phyloP scores from a whole-genome alignment of 208 protist species.

The Leishmania tarentolae region DNA sequence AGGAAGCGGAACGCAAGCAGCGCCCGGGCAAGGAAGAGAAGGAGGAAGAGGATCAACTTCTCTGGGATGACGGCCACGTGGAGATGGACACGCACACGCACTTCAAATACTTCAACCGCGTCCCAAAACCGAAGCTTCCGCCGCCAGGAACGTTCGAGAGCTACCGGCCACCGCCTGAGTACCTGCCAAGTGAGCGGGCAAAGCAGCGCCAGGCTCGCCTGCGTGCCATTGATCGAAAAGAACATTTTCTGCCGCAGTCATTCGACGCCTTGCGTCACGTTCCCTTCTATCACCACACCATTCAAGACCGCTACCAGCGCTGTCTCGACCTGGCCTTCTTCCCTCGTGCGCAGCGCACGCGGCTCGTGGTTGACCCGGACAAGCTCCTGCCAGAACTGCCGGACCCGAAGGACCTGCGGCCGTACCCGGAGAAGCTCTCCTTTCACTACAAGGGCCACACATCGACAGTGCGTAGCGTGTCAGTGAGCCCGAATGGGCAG shows the following conservation, averaged over 20 bases:
- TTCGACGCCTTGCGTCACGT: constrained; percentile 95
- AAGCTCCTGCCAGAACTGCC: constrained; percentile 98
- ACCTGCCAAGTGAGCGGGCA: constrained; percentile 94
- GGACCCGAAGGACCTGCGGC: constrained; percentile 96
- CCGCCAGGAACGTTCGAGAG: constrained; percentile 96
- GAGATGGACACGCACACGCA: constrained; percentile 89
- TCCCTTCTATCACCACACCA: constrained; percentile 94
- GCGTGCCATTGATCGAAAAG: constrained; percentile 90
- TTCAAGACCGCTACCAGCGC: constrained; percentile 98
- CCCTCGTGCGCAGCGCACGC: constrained; percentile 91
- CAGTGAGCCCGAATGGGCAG: constrained; percentile 96
- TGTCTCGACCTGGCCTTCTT: constrained; percentile 99
- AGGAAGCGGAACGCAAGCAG: constrained; percentile 46
- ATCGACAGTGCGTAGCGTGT: constrained; percentile 91
- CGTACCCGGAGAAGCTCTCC: constrained; percentile 97
- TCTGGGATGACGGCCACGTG: constrained; percentile 86
- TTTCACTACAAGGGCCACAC: constrained; percentile 97
- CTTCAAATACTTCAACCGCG: constrained; percentile 89
- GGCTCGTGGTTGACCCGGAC: constrained; percentile 94
- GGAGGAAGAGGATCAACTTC: constrained; percentile 47
- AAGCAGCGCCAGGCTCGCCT: constrained; percentile 87
- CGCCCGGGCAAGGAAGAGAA: constrained; percentile 23
- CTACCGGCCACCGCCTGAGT: constrained; percentile 99
- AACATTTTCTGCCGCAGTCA: constrained; percentile 93
- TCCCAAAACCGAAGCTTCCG: constrained; percentile 76